A percentile compares a stretch with the other conserved stretches of the same genome.
Conservation (phyloP, 768 basidiomycete species). For the Lactarius vividus region DNA sequence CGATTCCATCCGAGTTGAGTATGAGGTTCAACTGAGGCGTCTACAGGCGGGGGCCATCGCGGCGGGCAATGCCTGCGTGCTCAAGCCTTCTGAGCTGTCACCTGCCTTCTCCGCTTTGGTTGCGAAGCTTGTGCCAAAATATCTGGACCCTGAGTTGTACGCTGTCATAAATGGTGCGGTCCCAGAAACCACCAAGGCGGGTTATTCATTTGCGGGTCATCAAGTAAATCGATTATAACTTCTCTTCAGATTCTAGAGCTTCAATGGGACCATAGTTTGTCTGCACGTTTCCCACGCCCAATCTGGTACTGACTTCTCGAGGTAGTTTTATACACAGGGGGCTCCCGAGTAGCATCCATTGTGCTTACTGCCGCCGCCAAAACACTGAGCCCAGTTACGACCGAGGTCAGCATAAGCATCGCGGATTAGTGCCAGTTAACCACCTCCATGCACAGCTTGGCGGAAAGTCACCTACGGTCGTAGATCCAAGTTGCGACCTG, state of each 20-base stretch:
- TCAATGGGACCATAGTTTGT: slow-evolving; percentile 62
- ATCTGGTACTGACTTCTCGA: slow-evolving; percentile 25
- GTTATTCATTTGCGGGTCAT: not conserved
- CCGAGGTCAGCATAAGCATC: slow-evolving; percentile 41
- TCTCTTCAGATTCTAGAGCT: slow-evolving; percentile 58
- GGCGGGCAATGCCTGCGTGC: slow-evolving; percentile 36
- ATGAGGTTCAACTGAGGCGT: not conserved
- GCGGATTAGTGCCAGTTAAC: not conserved
- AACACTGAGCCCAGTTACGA: slow-evolving; percentile 63
- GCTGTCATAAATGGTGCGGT: slow-evolving; percentile 37
- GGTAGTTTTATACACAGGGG: slow-evolving; percentile 60
- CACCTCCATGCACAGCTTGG: slow-evolving; percentile 44
- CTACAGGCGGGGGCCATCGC: slow-evolving; percentile 37
- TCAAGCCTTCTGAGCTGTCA: slow-evolving; percentile 40
- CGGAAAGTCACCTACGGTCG: slow-evolving; percentile 73
- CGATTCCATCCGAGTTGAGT: slow-evolving; percentile 19
- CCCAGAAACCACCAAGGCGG: slow-evolving; percentile 34
- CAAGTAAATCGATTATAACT: not conserved
- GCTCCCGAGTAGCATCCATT: slow-evolving; percentile 59
- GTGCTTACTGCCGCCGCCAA: slow-evolving; percentile 75
- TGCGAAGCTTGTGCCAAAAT: slow-evolving; percentile 30
- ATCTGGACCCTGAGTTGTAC: slow-evolving; percentile 38
- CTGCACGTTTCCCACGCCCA: not conserved
- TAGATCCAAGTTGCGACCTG: slow-evolving; percentile 69
- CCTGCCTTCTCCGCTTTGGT: slow-evolving; percentile 33